Conservation (phyloP, 2,329 filamentous ascomycete species). For the Talaromyces amestolkiae region DNA sequence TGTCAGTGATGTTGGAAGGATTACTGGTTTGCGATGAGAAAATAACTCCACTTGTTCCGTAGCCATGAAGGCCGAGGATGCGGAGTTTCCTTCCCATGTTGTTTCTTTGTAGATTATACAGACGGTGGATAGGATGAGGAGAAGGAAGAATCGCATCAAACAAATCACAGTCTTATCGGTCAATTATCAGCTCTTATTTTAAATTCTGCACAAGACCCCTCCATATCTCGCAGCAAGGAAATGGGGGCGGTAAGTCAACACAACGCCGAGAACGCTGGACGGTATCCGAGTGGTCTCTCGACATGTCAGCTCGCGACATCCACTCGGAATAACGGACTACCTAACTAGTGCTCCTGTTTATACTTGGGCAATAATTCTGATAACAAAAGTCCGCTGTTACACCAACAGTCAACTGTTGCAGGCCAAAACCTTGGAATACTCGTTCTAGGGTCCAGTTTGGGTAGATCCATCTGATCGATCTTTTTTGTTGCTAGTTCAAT, state of each 20-base stretch:
- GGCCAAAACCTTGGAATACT: neutral
- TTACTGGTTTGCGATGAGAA: constrained; percentile 37
- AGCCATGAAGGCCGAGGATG: constrained; percentile 40
- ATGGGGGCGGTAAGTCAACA: constrained; percentile 7
- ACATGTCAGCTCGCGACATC: constrained; percentile 2
- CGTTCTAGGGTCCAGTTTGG: neutral
- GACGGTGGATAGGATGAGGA: neutral
- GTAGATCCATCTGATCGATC: neutral
- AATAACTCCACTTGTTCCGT: constrained; percentile 38
- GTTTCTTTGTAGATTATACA: neutral
- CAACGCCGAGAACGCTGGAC: constrained; percentile 9
- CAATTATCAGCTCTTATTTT: neutral
- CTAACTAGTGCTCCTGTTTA: neutral
- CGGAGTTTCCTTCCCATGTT: constrained; percentile 25
- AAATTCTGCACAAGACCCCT: constrained; percentile 3
- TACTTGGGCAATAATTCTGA: neutral
- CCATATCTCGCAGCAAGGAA: neutral
- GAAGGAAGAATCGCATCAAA: no score
- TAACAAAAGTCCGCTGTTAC: neutral
- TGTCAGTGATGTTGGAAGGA: neutral
- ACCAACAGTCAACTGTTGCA: neutral
- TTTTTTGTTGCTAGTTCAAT: neutral
- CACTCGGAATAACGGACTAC: neutral
- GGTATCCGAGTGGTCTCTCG: constrained; percentile 1
- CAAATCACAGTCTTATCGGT: no score